Conservation (phyloP, 140 eudicot species). For the Bidens hawaiensis region DNA sequence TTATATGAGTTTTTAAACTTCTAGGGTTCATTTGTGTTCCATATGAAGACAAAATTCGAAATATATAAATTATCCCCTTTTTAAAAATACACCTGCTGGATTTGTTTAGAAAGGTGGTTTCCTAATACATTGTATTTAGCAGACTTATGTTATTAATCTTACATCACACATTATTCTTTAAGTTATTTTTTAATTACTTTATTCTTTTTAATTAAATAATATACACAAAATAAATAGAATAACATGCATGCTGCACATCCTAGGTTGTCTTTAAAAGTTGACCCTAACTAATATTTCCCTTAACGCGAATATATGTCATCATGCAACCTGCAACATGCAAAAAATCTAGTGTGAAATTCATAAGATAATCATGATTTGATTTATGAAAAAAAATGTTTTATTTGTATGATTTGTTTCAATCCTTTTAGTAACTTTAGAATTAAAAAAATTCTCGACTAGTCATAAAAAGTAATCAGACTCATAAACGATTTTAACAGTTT, state of each 20-base stretch:
- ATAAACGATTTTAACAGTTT: too few relatives aligned
- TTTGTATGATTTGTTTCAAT: too few relatives aligned
- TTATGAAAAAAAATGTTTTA: too few relatives aligned
- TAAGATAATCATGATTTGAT: not conserved
- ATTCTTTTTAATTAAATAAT: not conserved
- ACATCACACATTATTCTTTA: not conserved
- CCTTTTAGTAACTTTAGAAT: too few relatives aligned
- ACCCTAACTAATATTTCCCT: not conserved
- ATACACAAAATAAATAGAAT: not conserved
- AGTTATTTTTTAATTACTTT: not conserved
- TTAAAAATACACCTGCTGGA: constrained; percentile 20
- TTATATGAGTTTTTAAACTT: not conserved
- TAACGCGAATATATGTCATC: not conserved
- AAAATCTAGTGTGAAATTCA: not conserved
- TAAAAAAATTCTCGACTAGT: too few relatives aligned
- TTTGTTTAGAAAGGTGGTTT: constrained; percentile 28
- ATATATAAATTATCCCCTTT: not conserved
- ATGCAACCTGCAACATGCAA: not conserved
- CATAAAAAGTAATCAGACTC: too few relatives aligned
- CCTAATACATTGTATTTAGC: constrained; percentile 7
- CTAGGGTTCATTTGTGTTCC: constrained; percentile 16
- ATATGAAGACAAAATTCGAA: constrained; percentile 20
- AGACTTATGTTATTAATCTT: not conserved
- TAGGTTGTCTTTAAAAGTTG: constrained; percentile 8
- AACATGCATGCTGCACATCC: constrained; percentile 5